Conservation (phyloP, 1,139 yeast genomes). For the Taphrina confusa region DNA sequence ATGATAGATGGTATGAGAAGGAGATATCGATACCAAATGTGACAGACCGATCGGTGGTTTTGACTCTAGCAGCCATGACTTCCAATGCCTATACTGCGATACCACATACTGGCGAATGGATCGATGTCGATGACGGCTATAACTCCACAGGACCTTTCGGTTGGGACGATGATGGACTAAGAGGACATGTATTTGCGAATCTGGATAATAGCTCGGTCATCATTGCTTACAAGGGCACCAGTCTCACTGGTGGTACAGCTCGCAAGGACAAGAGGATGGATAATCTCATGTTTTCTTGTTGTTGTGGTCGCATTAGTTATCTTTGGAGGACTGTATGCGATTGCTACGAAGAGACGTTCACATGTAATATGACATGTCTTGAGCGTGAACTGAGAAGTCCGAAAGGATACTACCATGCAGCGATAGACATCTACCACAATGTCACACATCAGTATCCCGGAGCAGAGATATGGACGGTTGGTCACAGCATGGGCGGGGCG, state of each 20-base stretch:
- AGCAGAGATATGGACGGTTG: constrained; percentile 80
- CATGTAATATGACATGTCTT: constrained; percentile 85
- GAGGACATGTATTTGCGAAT: constrained; percentile 87
- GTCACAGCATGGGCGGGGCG: constrained; percentile 95
- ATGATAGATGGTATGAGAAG: neutral
- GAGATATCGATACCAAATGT: constrained; percentile 62
- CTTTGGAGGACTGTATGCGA: constrained; percentile 95
- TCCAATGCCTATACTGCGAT: constrained; percentile 85
- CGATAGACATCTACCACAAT: constrained; percentile 71
- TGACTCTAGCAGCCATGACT: constrained; percentile 79
- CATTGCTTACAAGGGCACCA: constrained; percentile 86
- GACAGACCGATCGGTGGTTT: constrained; percentile 67
- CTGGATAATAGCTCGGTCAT: constrained; percentile 67
- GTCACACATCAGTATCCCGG: constrained; percentile 70
- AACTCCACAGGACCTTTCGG: constrained; percentile 57
- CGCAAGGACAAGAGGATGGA: constrained; percentile 81
- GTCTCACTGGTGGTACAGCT: constrained; percentile 71
- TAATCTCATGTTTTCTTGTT: constrained; percentile 85
- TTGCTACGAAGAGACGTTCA: constrained; percentile 80
- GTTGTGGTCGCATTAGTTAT: constrained; percentile 91
- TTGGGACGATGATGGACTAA: constrained; percentile 79
- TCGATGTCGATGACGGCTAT: constrained; percentile 72
- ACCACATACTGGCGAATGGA: constrained; percentile 85
- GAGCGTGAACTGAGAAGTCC: constrained; percentile 72
- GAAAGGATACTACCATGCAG: constrained; percentile 82